Base-by-base conservation (phyloP, 352 stramenopile genomes). In the Pythium utonaiense region DNA sequence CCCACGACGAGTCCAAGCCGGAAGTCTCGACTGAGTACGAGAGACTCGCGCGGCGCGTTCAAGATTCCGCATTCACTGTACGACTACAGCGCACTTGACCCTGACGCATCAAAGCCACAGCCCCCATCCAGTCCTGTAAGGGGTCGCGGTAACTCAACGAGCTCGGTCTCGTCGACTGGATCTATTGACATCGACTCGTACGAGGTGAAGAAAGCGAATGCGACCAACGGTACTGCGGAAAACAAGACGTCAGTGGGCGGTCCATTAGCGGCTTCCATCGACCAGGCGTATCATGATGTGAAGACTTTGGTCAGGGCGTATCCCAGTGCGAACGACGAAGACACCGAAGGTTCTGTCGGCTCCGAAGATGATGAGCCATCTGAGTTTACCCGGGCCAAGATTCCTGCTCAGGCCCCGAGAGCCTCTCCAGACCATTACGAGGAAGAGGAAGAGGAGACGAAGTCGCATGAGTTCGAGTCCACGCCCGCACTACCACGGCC, bases 171-270 rank as follows among this genome's bases (percentile, higher is more conserved):
- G 24, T 92, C 82, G 14, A 73, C 74, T 0, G 74, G 56, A 28
- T 91, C 81, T 3, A 89, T 91, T 36, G 79, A 91, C 42, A 86
- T 89, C 61, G 82, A 91, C 47, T 71, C 77, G 33, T 84, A 79
- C 25, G 73, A 88, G 30, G 68, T 61, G 0, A 58, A 55, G 14
- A 27, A 66, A 6, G 57, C 48, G 6, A 62, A 65, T 22, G 54
- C 38, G 8, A 34, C 36, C 5, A 40, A 58, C 1, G 21, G n/a
- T 17, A 24, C 14, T 8, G 36, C 27, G 6, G 28, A 17, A n/a
- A 13, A 25, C 22, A 33, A 34, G 22, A 10, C 21, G 44, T 6
- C 19, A 51, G 12, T 13, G 1, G 44, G 6, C 16, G 40, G 22
- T 27, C 19, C 40, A 1, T 25, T 12, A 21, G 19, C 40, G 17